A percentile compares a stretch with the other conserved stretches of the same genome.
These are phyloP conservation scores for Ceratocystis cacaofunesta DNA, from an alignment of 2,329 filamentous ascomycete species.

Conservation along the genomic window DNA sequence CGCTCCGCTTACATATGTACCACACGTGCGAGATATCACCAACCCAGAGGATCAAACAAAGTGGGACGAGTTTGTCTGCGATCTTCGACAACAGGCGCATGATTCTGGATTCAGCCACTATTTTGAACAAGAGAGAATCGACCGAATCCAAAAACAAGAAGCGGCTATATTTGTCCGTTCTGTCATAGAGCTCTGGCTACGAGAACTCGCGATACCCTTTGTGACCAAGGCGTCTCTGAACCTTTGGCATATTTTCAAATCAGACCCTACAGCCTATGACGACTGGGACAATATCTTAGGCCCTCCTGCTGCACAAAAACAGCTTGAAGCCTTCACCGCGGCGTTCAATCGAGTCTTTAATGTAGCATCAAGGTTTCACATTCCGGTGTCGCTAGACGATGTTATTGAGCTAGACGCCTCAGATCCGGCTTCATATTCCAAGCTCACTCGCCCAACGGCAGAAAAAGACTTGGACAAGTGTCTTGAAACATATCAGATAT, in stretches of 20 bases:
- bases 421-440: constrained; percentile 8
- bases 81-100: constrained; percentile 12
- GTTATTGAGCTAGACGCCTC: constrained; percentile 29
- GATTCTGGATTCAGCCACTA: constrained; percentile 13
- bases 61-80: constrained; percentile 9
- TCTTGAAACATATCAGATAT: constrained; percentile 39
- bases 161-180: constrained; percentile 9
- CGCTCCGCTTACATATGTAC: constrained; percentile 45
- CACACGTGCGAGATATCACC: constrained; percentile 42
- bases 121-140: constrained; percentile 13
- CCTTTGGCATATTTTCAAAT: constrained; percentile 7
- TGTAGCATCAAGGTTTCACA: constrained; percentile 22
- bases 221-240: constrained; percentile 7
- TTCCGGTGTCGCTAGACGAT: constrained; percentile 34
- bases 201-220: constrained; percentile 32
- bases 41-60: constrained; percentile 31
- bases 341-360: constrained; percentile 43
- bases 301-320: not conserved
- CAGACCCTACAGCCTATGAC: not conserved
- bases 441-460: not conserved
- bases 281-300: constrained; percentile 10
- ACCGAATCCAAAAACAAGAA: constrained; percentile 13
- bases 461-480: constrained; percentile 21
- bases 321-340: constrained; percentile 30
- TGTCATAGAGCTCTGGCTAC: constrained; percentile 35